A percentile compares a stretch with the other conserved stretches of the same genome.
phyloP scores from a whole-genome alignment of 495 filamentous ascomycete genomes.

The Aspergillus conjunctus region DNA sequence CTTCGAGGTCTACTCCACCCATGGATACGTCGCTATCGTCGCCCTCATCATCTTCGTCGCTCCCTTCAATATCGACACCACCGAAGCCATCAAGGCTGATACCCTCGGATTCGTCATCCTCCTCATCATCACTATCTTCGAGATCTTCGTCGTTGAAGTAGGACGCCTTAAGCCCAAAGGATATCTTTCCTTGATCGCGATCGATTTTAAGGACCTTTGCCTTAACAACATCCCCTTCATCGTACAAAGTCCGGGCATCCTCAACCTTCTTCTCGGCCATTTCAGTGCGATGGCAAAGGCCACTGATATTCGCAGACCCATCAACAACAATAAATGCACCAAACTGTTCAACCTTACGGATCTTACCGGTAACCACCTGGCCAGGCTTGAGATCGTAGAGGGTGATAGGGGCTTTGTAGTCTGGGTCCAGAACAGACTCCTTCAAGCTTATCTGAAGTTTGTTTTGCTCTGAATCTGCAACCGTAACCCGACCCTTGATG shows the following conservation, averaged over 20 bases:
- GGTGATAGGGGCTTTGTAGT: conserved; percentile 68
- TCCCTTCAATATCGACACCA: conserved; percentile 46
- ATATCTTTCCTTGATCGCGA: conserved; percentile 69
- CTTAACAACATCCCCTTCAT: conserved; percentile 87
- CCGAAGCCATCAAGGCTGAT: conserved; percentile 48
- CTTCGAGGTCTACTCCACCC: conserved; percentile 57
- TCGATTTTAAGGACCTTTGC: conserved; percentile 84
- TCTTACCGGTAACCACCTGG: conserved; percentile 80
- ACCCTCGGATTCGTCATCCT: conserved; percentile 50
- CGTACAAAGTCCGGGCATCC: conserved; percentile 80
- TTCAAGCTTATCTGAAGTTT: conserved; percentile 86
- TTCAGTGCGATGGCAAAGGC: conserved; percentile 86
- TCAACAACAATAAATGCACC: conserved; percentile 93
- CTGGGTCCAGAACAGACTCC: conserved; percentile 75
- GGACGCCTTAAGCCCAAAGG: conserved; percentile 87
- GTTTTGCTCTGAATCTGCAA: conserved; percentile 62
- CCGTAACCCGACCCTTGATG: conserved; percentile 80
- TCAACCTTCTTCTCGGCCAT: conserved; percentile 80
- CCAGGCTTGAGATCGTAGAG: conserved; percentile 75
- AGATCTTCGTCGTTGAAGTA: conserved; percentile 74
- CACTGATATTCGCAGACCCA: conserved; percentile 80
- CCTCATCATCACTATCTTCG: conserved; percentile 56
- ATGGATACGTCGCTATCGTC: conserved; percentile 51
- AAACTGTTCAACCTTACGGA: conserved; percentile 91
- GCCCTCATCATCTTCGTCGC: conserved; percentile 44